Evolutionary conservation across 2,329 filamentous ascomycete genomes (phyloP).

Genomic region (Arachnopeziza araneosa): DNA sequence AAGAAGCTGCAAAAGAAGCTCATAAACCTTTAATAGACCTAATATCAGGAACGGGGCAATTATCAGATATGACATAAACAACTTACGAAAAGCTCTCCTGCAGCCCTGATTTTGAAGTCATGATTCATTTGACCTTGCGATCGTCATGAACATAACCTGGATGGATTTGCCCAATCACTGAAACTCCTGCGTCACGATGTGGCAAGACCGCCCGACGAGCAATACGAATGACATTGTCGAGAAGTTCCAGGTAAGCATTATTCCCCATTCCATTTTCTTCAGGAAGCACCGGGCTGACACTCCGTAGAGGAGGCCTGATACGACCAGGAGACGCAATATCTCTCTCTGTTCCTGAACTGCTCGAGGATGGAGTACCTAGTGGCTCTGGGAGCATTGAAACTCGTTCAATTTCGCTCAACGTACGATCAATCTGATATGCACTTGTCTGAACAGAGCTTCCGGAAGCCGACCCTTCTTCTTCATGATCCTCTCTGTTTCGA

Average conservation of each 20-base stretch:
- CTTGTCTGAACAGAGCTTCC: too few relatives aligned
- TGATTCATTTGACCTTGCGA: conserved; percentile 17
- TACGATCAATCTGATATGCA: too few relatives aligned
- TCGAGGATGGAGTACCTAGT: too few relatives aligned
- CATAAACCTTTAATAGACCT: conserved; percentile 36
- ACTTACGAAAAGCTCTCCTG: conserved; percentile 27
- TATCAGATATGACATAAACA: not conserved
- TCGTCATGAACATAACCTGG: conserved; percentile 4
- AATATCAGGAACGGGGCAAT: not conserved
- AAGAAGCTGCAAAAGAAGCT: conserved; percentile 32
- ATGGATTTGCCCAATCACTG: conserved; percentile 3
- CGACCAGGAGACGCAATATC: too few relatives aligned
- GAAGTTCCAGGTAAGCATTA: conserved; percentile 11
- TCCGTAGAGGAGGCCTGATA: not conserved
- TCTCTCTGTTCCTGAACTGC: too few relatives aligned
- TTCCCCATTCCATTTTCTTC: not conserved
- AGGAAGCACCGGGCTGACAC: not conserved
- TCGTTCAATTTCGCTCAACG: not conserved
- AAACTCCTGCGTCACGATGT: not conserved
- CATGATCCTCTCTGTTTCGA: not conserved
- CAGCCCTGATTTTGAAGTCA: conserved; percentile 25
- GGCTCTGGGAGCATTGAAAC: not conserved
- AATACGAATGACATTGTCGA: conserved; percentile 14
- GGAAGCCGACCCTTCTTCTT: not conserved
- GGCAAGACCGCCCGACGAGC: conserved; percentile 9